Evolutionary conservation across 2,329 filamentous ascomycete genomes (phyloP), one percentile per base, ranked within the genome.

Genomic region (Trichophyton mentagrophytes): DNA sequence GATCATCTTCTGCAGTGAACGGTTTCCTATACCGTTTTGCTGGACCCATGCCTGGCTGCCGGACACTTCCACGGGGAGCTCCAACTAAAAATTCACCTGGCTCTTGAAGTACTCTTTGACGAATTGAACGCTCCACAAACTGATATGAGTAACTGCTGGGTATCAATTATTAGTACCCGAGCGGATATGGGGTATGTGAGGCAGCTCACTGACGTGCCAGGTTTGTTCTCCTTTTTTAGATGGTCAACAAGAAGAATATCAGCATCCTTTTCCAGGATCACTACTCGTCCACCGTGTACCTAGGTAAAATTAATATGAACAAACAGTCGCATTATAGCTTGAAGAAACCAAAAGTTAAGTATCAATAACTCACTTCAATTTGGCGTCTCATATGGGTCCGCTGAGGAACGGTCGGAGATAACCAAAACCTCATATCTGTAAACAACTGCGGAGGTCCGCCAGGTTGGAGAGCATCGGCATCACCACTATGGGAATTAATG

Each of bases 241-340:
- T 85, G 82, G 69, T 86, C 83, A 20, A 82, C 80, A 51, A 86
- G 78, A 59, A 77, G 73, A 65, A 83, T 76, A 65, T 85, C 81
- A 51, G 83, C 82, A 56, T 79, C 72, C 62, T 77, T 78, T 65
- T 85, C 83, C 46, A 78, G 66, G 15, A 71, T 66, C 4, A 82
- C 78, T 15, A 85, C 69, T 15, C 72, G 67, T 3, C 83, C 83
- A 55, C 82, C 83, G 70, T 85, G 78, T 64, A 70, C 70, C 72
- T 79, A 62, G 49, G 30, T n/a, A 11, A 17, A 56, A 38, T 20
- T 20, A 17, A 3, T 17, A 44, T 33, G 15, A 38, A 33, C 9
- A 44, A 22, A 17, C 11, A 3, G 17, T 40, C 20, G 33, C 6
- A 20, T 20, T 53, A 7, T 3, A 33, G 2, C 15, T 25, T 15